Evolutionary conservation across 768 basidiomycete species (phyloP).

Genomic region (Omphalotus guepiniiformis): DNA sequence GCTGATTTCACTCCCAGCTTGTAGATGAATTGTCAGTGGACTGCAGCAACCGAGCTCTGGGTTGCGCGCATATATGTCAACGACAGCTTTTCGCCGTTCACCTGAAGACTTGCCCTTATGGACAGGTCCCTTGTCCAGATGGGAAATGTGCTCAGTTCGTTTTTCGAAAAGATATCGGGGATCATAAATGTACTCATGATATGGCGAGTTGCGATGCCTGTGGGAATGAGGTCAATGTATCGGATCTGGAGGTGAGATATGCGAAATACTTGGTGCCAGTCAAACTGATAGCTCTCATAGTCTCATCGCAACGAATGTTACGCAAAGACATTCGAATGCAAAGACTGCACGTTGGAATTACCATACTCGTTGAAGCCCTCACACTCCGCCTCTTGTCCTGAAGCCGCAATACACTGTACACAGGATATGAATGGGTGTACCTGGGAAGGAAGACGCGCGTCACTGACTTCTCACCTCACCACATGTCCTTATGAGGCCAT

Average conservation of each 20-base stretch:
- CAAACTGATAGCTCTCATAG: conserved; percentile 19
- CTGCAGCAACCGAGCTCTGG: conserved; percentile 56
- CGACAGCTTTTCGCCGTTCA: conserved; percentile 63
- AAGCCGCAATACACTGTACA: conserved; percentile 34
- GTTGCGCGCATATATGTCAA: conserved; percentile 63
- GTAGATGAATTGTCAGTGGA: conserved; percentile 80
- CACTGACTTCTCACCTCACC: conserved; percentile 32
- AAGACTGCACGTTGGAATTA: conserved; percentile 35
- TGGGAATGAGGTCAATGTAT: conserved; percentile 26
- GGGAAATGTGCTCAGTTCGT: conserved; percentile 40
- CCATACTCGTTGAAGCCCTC: conserved; percentile 27
- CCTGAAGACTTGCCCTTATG: conserved; percentile 59
- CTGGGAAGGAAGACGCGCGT: conserved; percentile 44
- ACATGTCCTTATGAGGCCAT: conserved; percentile 57
- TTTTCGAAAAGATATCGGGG: conserved; percentile 42
- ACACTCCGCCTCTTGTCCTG: conserved; percentile 37
- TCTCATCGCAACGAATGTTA: conserved; percentile 36
- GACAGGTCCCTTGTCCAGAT: conserved; percentile 47
- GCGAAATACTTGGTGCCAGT: background rate
- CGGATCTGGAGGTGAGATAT: conserved; percentile 34
- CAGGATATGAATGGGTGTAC: conserved; percentile 50
- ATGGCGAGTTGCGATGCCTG: conserved; percentile 37
- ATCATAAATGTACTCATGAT: conserved; percentile 31
- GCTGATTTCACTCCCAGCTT: conserved; percentile 42
- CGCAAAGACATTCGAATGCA: conserved; percentile 31